phyloP scores from a whole-genome alignment of 768 basidiomycete species.

The Arthromyces matolae region DNA sequence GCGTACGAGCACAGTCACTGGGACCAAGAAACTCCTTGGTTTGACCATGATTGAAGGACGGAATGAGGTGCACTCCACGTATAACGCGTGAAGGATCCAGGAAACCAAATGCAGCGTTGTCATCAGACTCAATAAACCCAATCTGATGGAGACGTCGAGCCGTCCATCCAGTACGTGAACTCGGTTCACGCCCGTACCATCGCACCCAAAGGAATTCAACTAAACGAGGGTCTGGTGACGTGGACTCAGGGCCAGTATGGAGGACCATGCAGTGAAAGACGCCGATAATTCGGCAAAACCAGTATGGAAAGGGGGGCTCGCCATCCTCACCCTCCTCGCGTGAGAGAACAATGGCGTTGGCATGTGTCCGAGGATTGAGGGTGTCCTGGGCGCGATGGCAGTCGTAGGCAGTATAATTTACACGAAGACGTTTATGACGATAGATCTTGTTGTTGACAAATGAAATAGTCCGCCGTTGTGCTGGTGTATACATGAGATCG shows the following conservation, averaged over 20 bases:
- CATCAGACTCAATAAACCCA: conserved; percentile 31
- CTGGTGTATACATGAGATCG: conserved; percentile 11
- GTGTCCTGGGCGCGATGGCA: conserved; percentile 33
- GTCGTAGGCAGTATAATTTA: conserved; percentile 43
- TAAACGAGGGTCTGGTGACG: not conserved
- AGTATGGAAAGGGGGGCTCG: conserved; percentile 20
- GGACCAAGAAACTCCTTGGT: conserved; percentile 1
- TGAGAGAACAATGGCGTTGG: conserved; percentile 27
- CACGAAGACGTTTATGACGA: conserved; percentile 25
- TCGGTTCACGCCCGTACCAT: conserved; percentile 31
- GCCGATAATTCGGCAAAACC: conserved; percentile 20
- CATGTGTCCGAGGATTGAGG: conserved; percentile 27
- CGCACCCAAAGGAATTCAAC: conserved; percentile 42
- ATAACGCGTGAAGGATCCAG: conserved; percentile 38
- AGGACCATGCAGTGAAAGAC: conserved; percentile 21
- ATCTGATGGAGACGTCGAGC: conserved; percentile 30
- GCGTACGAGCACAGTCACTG: not conserved
- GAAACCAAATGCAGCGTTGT: conserved; percentile 38
- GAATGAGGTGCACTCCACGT: conserved; percentile 20
- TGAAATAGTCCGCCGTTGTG: conserved; percentile 11
- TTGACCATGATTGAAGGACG: not conserved
- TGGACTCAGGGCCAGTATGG: conserved; percentile 10
- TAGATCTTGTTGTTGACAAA: conserved; percentile 25
- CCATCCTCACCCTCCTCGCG: conserved; percentile 5
- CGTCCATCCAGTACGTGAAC: conserved; percentile 23